phyloP scores from a whole-genome alignment of 495 filamentous ascomycete species.

The Neurospora tetraspora region DNA sequence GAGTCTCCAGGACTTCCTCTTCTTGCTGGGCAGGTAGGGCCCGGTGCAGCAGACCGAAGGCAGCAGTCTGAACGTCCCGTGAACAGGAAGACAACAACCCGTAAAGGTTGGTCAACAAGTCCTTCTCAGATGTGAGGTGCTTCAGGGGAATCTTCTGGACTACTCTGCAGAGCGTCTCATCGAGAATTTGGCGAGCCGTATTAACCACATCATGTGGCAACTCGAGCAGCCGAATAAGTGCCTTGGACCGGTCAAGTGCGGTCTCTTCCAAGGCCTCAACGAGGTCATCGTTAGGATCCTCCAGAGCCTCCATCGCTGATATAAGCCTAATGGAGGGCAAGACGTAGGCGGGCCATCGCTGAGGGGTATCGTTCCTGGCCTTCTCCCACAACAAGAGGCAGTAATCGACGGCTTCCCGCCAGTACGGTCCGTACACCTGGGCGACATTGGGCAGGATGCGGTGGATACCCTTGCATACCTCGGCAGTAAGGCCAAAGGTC shows the following conservation, averaged over 20 bases:
- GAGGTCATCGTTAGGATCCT: constrained; percentile 76
- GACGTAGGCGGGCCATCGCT: constrained; percentile 45
- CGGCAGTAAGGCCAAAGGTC: constrained; percentile 42
- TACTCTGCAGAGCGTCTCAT: constrained; percentile 55
- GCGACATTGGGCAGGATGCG: constrained; percentile 59
- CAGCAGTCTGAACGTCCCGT: constrained; percentile 61
- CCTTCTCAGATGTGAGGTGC: constrained; percentile 22
- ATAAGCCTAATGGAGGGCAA: constrained; percentile 66
- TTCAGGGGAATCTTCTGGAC: constrained; percentile 48
- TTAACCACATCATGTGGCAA: constrained; percentile 24
- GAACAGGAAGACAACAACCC: constrained; percentile 68
- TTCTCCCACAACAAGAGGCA: constrained; percentile 46
- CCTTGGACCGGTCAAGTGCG: constrained; percentile 36
- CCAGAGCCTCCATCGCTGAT: constrained; percentile 43
- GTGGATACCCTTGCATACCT: constrained; percentile 52
- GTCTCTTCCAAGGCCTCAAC: constrained; percentile 57
- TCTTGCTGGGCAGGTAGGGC: constrained; percentile 69
- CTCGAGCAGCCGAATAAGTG: constrained; percentile 52
- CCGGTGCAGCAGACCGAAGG: constrained; percentile 70
- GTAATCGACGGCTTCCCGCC: constrained; percentile 56
- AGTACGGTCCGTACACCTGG: constrained; percentile 77
- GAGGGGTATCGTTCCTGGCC: constrained; percentile 21
- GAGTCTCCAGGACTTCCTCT: constrained; percentile 70
- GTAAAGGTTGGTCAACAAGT: constrained; percentile 41
- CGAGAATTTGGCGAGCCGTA: constrained; percentile 42